Base-by-base conservation (phyloP, 2,329 filamentous ascomycete genomes). In the Albifimbria verrucaria region DNA sequence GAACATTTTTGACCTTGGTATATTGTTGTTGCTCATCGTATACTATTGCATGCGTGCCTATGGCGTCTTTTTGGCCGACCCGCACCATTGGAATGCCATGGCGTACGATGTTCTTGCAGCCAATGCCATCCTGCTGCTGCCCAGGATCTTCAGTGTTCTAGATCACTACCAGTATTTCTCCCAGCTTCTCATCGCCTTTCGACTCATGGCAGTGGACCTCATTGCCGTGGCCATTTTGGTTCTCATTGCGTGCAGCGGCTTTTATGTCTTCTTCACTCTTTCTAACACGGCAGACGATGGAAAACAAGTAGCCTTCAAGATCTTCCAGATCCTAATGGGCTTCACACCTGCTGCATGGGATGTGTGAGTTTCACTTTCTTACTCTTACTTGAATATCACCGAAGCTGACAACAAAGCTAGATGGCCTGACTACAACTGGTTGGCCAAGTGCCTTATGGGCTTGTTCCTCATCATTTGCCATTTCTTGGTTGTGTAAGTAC, bases 131-230 rank as follows among this genome's bases (percentile, higher is more conserved):
- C 77, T 97, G 41, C 79, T 97, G 1, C 87, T 97, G 59, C 93
- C 93, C 28, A 87, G 93, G 45, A 85, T 97, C 17, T 97, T 97
- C 73, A 96, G 90, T 54, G 85, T 96, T 17, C 79, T 97, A 55
- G 93, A 97, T 65, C 92, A 97, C 70, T 96, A 96, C 68, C 89
- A 90, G 60, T 97, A 97, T 72, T 97, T 97, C 68, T 96, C 92
- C 1, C 93, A 96, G 71, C 80, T 97, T 20, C 81, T 97, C 49
- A 96, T 97, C 59, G 92, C 92, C 3, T 96, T 97, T 65, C 86
- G 92, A 20, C 84, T 97, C 67, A 97, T 97, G 92, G 91, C 90
- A 2, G 83, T 92, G 48, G 93, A 97, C 67, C 75, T 97, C 22
- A 83, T 90, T 4, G 92, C 93, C 2, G 86, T 97, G 2, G 87